Evolutionary conservation across 2,329 filamentous ascomycete genomes (phyloP).

Genomic region (Pyricularia grisea): DNA sequence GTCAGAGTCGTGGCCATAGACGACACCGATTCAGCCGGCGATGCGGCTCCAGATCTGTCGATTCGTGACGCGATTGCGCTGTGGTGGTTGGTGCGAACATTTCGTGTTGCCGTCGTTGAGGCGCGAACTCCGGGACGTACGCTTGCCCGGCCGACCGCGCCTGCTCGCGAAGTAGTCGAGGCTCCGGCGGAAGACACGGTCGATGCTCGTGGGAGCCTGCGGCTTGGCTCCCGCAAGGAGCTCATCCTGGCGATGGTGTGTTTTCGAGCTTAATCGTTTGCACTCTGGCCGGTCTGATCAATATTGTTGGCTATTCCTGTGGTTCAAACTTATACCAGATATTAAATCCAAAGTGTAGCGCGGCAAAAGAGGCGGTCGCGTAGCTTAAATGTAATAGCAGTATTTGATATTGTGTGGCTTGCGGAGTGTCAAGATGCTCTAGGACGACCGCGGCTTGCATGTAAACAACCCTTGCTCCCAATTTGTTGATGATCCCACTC

Average conservation of each 20-base stretch:
- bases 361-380: not conserved
- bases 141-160: constrained; percentile 16
- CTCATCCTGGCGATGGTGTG: constrained; percentile 6
- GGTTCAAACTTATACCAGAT: not conserved
- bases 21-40: constrained; percentile 61
- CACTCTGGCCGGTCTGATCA: not conserved
- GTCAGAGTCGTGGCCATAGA: constrained; percentile 47
- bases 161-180: constrained; percentile 9
- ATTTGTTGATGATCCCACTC: not conserved
- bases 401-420: not conserved
- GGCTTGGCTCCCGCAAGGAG: constrained; percentile 13
- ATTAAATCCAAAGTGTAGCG: not conserved
- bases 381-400: not conserved
- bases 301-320: not conserved
- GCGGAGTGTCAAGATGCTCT: not conserved
- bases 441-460: not conserved
- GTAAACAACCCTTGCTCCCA: not conserved
- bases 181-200: not conserved
- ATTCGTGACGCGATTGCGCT: constrained; percentile 15
- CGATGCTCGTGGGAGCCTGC: constrained; percentile 19
- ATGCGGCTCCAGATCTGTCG: constrained; percentile 40
- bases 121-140: constrained; percentile 16
- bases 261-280: not conserved
- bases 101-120: constrained; percentile 13
- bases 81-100: constrained; percentile 7